Evolutionary conservation across 2,329 filamentous ascomycete species (phyloP).

Genomic region (Scedosporium boydii): DNA sequence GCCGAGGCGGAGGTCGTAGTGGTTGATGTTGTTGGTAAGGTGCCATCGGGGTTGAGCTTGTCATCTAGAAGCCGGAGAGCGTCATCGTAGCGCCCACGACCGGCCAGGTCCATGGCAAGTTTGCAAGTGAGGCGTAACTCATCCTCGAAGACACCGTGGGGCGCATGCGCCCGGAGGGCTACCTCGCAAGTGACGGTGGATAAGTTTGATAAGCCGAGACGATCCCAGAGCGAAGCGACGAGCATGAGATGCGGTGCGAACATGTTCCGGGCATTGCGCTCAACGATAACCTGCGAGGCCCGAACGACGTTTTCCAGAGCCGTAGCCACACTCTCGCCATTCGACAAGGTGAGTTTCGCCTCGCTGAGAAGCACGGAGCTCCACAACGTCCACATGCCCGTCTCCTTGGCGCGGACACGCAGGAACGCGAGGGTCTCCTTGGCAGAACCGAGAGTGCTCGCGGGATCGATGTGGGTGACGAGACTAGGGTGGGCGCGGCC

Average conservation of each 20-base stretch:
- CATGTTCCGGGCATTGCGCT: conserved; percentile 62
- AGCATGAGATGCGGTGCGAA: conserved; percentile 67
- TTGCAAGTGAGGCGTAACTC: conserved; percentile 65
- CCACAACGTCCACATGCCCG: conserved; percentile 75
- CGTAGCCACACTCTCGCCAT: conserved; percentile 53
- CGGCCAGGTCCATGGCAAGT: conserved; percentile 49
- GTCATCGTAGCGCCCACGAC: conserved; percentile 61
- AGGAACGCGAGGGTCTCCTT: conserved; percentile 77
- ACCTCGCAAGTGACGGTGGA: conserved; percentile 58
- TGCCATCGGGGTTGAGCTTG: conserved; percentile 35
- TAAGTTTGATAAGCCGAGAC: conserved; percentile 54
- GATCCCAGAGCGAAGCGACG: conserved; percentile 62
- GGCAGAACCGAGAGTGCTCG: conserved; percentile 65
- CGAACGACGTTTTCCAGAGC: conserved; percentile 74
- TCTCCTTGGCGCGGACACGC: conserved; percentile 76
- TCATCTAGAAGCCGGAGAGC: conserved; percentile 45
- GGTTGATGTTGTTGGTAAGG: conserved; percentile 40
- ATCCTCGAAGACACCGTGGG: conserved; percentile 58
- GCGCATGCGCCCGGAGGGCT: conserved; percentile 63
- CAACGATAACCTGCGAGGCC: conserved; percentile 72
- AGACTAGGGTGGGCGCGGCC: conserved; percentile 73
- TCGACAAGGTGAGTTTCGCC: conserved; percentile 67
- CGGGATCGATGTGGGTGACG: conserved; percentile 60
- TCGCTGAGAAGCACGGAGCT: conserved; percentile 79
- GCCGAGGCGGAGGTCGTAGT: conserved; percentile 35